phyloP scores from a whole-genome alignment of 2,329 filamentous ascomycete genomes.

The Monilinia laxa region DNA sequence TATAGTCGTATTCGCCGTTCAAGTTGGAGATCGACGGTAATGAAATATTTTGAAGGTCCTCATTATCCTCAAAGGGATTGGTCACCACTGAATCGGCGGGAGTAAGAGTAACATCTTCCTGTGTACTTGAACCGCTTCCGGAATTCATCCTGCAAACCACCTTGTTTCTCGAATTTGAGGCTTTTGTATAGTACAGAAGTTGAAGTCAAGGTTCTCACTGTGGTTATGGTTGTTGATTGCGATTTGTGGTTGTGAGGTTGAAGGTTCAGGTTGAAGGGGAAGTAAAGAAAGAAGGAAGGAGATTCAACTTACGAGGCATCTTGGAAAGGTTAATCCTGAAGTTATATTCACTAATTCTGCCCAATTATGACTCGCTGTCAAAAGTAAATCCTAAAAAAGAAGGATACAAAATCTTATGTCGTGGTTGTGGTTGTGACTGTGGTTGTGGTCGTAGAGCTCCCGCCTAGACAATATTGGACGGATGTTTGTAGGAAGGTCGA shows the following conservation, averaged over 20 bases:
- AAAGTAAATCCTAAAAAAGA: constrained; percentile 12
- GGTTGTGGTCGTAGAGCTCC: not conserved
- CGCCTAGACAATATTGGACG: constrained; percentile 6
- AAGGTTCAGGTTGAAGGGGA: not conserved
- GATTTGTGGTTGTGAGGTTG: not conserved
- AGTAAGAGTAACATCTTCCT: too few relatives aligned
- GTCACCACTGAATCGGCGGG: not conserved
- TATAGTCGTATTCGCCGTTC: not conserved
- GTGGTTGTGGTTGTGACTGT: not conserved
- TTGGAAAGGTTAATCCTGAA: not conserved
- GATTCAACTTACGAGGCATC: constrained; percentile 21
- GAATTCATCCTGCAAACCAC: not conserved
- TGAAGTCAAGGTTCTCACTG: not conserved
- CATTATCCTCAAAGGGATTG: not conserved
- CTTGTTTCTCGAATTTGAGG: not conserved
- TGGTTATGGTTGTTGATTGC: not conserved
- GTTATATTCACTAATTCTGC: not conserved
- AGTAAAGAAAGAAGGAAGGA: not conserved
- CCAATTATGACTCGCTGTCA: constrained; percentile 15
- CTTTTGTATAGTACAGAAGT: not conserved
- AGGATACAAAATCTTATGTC: not conserved
- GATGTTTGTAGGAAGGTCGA: constrained; percentile 14
- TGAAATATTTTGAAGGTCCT: not conserved
- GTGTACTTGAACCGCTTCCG: not conserved
- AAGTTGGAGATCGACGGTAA: not conserved